Conservation (phyloP, 2,329 filamentous ascomycete species). For the Lecanosticta acicola region DNA sequence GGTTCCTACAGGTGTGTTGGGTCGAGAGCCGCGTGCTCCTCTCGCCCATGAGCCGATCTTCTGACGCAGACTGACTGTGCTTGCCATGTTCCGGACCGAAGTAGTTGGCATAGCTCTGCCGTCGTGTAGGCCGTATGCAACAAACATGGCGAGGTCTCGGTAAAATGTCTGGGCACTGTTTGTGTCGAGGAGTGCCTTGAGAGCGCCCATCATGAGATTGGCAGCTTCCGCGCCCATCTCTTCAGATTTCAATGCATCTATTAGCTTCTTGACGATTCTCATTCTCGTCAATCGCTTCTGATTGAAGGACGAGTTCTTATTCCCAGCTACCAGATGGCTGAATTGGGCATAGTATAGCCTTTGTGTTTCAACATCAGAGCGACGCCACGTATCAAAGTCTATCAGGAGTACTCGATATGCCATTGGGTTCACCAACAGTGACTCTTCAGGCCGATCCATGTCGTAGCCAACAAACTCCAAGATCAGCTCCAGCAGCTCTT, state of each 20-base stretch:
- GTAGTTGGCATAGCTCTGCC: slow-evolving; percentile 36
- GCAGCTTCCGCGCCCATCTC: slow-evolving; percentile 66
- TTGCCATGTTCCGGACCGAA: slow-evolving; percentile 23
- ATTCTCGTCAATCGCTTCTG: slow-evolving; percentile 79
- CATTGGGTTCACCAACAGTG: slow-evolving; percentile 90
- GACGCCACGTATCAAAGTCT: slow-evolving; percentile 89
- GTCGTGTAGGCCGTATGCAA: slow-evolving; percentile 84
- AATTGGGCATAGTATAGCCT: slow-evolving; percentile 93
- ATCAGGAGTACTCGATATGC: slow-evolving; percentile 89
- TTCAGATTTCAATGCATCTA: slow-evolving; percentile 87
- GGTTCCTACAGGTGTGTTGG: slow-evolving; percentile 24
- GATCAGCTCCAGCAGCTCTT: slow-evolving; percentile 66
- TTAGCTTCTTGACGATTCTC: slow-evolving; percentile 82
- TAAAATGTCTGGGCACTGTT: slow-evolving; percentile 80
- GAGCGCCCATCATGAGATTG: slow-evolving; percentile 69
- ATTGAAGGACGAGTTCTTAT: slow-evolving; percentile 90
- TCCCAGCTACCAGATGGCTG: slow-evolving; percentile 76
- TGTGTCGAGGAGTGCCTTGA: slow-evolving; percentile 72
- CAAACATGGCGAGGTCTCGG: slow-evolving; percentile 80
- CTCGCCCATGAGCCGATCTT: slow-evolving; percentile 27
- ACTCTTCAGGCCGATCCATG: slow-evolving; percentile 70
- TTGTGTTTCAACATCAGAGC: slow-evolving; percentile 68
- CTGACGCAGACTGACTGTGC: slow-evolving; percentile 25
- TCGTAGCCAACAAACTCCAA: slow-evolving; percentile 87
- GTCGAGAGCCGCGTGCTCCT: slow-evolving; percentile 21